A percentile compares a stretch with the other conserved stretches of the same genome.
Conservation (phyloP, 1,284 basidiomycete species). For the Naganishia sp. region DNA sequence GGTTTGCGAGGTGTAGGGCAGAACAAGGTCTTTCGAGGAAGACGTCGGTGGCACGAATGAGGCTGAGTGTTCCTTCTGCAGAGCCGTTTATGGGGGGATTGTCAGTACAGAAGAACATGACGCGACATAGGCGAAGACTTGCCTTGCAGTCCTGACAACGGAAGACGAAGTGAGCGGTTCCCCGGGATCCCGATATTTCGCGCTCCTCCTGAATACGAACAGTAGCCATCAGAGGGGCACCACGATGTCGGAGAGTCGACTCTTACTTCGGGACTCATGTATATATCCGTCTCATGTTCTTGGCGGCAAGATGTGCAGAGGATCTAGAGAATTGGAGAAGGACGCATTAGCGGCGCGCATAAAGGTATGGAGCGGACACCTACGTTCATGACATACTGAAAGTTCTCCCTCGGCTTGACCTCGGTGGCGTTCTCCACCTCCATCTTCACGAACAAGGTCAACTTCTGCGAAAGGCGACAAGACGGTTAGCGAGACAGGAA, state of each 20-base stretch:
- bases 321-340: constrained; percentile 38
- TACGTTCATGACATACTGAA: constrained; percentile 53
- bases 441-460: constrained; percentile 50
- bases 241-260: background rate
- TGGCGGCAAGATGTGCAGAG: constrained; percentile 50
- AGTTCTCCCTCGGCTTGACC: constrained; percentile 45
- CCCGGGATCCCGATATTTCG: constrained; percentile 51
- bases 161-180: constrained; percentile 53
- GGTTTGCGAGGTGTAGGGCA: constrained; percentile 41
- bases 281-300: constrained; percentile 50
- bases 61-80: constrained; percentile 53
- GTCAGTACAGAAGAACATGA: background rate
- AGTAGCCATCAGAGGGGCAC: constrained; percentile 12
- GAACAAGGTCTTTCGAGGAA: constrained; percentile 42
- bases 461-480: constrained; percentile 43
- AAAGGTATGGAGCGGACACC: constrained; percentile 29
- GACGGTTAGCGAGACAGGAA: background rate
- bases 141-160: constrained; percentile 53
- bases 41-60: constrained; percentile 45
- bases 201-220: constrained; percentile 42
- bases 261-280: constrained; percentile 47
- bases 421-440: constrained; percentile 52
- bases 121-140: constrained; percentile 15
- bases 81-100: background rate
- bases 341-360: background rate